Conservation (phyloP, 2,329 filamentous ascomycete species). For the Calonectria pauciramosa region DNA sequence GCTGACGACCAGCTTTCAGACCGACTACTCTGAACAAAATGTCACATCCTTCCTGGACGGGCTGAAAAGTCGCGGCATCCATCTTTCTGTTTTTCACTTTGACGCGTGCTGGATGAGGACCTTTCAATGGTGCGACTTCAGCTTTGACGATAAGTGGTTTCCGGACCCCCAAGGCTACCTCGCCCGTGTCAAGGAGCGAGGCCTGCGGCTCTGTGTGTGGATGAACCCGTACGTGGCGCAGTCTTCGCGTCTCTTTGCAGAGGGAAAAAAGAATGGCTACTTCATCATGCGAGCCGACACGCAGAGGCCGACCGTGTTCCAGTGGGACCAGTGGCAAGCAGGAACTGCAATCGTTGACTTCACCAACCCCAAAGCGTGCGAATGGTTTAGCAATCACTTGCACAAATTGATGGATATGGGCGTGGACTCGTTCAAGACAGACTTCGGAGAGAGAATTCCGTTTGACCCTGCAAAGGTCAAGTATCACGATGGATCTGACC, state of each 20-base stretch:
- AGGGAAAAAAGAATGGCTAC: not conserved
- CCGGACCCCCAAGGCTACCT: not conserved
- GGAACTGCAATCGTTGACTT: not conserved
- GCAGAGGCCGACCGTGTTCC: not conserved
- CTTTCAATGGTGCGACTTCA: not conserved
- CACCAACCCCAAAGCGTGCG: not conserved
- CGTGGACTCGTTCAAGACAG: not conserved
- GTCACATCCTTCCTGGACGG: not conserved
- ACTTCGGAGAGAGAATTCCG: not conserved
- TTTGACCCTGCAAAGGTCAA: not conserved
- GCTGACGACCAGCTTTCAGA: not conserved
- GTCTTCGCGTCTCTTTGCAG: not conserved
- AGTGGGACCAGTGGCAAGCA: conserved; percentile 1
- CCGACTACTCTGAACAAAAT: not conserved
- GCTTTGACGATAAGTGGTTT: not conserved
- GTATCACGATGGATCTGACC: not conserved
- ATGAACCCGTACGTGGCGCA: not conserved
- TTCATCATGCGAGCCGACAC: not conserved
- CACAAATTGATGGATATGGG: not conserved
- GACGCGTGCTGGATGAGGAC: not conserved
- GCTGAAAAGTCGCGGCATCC: not conserved
- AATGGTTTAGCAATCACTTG: not conserved
- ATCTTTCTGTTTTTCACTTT: not conserved
- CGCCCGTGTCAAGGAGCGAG: not conserved
- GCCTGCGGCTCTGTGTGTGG: not conserved